These are phyloP conservation scores for Themeda triandra DNA, from an alignment of 176 grass and related monocot species.

Conservation along the genomic window DNA sequence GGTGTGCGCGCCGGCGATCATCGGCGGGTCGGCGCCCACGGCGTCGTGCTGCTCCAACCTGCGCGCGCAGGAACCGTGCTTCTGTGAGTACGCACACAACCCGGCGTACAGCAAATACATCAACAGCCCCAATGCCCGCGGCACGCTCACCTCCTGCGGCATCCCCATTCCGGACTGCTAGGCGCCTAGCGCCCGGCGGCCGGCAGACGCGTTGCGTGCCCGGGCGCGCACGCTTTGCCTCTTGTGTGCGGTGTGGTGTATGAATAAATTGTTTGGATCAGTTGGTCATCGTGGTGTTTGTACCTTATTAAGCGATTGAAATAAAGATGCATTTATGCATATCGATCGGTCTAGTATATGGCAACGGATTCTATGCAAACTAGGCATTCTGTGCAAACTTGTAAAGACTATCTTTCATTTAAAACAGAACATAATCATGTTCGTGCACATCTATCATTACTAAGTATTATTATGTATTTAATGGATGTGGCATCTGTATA, in stretches of 20 bases:
- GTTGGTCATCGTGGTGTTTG: too few species aligned
- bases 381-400: too few species aligned
- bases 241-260: not conserved
- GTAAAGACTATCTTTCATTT: too few species aligned
- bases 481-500: too few species aligned
- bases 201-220: too few species aligned
- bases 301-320: not conserved
- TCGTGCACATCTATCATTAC: too few species aligned
- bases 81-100: slow-evolving; percentile 44
- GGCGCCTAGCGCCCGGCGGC: not conserved
- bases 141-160: not conserved
- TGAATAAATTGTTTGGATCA: too few species aligned
- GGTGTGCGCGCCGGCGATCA: slow-evolving; percentile 32
- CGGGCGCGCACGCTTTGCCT: not conserved
- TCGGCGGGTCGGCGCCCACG: not conserved
- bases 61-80: slow-evolving; percentile 29
- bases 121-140: slow-evolving; percentile 23
- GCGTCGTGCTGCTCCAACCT: slow-evolving; percentile 33
- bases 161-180: slow-evolving; percentile 41
- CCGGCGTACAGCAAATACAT: slow-evolving; percentile 28
- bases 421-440: too few species aligned
- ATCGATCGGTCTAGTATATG: not conserved
- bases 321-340: not conserved
- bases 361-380: too few species aligned
- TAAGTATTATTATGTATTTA: too few species aligned